Base-by-base conservation (phyloP, 768 basidiomycete genomes). In the Porphyrellus cyaneotinctus region DNA sequence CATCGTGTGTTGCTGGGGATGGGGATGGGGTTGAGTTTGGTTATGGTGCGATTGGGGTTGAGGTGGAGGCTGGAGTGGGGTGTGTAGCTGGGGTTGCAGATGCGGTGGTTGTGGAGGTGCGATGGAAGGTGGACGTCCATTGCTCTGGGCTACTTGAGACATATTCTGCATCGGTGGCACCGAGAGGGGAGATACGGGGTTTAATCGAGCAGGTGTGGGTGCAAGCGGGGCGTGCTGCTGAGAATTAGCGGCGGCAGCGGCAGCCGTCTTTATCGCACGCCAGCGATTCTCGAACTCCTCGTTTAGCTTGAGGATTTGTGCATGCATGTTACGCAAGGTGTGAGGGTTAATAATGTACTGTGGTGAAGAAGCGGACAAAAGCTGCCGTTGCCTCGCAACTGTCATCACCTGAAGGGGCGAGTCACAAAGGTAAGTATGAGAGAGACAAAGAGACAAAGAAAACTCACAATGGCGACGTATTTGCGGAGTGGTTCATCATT, bases 401-500 rank as follows among this genome's bases (percentile, higher is more conserved):
- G 75, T 74, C 48, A 73, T 58, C 30, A 76, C 74, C 81, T 80
- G 52, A 31, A 51, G 51, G 28, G 33, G 7, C 44, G 49, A 33
- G 51, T 47, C 41, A 59, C 51, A 45, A 30, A 31, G 22, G 12
- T 42, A 47, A 61, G 49, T 6, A 47, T 51, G 52, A 37, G 15
- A 15, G 43, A 47, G 18, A 54, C 26, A 58, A 59, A 58, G 33
- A 49, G 23, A 58, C 43, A 46, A 61, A 53, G 38, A 24, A 28
- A 45, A 57, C 84, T 53, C 59, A 87, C 87, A 48, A 85, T 82
- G 13, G 72, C 64, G 32, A 84, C 70, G 28, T 80, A 64, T 65
- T 70, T 80, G 62, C 72, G 77, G 45, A 86, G 70, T 39, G 69
- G 36, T 0, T 78, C 78, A 13, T 82, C 79, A 36, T 71, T 71